These are phyloP conservation scores for Candida broadrunensis DNA, from an alignment of 805 yeast genomes.

Conservation along the genomic window DNA sequence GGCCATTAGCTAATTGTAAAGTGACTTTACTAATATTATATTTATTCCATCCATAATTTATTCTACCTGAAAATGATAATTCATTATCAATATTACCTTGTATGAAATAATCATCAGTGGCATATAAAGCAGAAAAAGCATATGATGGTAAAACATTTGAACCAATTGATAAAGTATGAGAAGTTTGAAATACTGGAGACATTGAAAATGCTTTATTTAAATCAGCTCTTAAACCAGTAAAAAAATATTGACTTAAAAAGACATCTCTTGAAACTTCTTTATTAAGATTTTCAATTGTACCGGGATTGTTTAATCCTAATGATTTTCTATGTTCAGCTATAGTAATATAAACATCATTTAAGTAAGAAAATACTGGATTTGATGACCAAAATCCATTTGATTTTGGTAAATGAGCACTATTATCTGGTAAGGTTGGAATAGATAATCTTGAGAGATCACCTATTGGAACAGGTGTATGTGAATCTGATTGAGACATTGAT, in stretches of 20 bases:
- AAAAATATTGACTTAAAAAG: slow-evolving; percentile 81
- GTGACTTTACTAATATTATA: slow-evolving; percentile 77
- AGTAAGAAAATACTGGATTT: slow-evolving; percentile 77
- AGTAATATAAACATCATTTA: slow-evolving; percentile 70
- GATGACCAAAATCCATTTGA: slow-evolving; percentile 69
- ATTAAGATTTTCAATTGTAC: slow-evolving; percentile 88
- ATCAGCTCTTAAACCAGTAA: slow-evolving; percentile 96
- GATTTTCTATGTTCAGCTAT: slow-evolving; percentile 77
- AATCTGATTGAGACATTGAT: neutral
- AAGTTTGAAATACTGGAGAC: slow-evolving; percentile 94
- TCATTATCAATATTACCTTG: slow-evolving; percentile 94
- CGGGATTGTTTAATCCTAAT: slow-evolving; percentile 85
- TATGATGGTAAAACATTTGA: slow-evolving; percentile 84
- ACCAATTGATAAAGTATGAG: slow-evolving; percentile 90
- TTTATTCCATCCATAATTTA: slow-evolving; percentile 88
- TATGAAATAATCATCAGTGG: slow-evolving; percentile 76
- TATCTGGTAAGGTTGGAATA: slow-evolving; percentile 57
- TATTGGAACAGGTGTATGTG: neutral
- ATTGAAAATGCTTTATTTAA: slow-evolving; percentile 85
- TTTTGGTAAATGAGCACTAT: slow-evolving; percentile 51
- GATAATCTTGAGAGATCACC: slow-evolving; percentile 57
- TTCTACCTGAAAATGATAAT: slow-evolving; percentile 78
- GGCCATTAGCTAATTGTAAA: slow-evolving; percentile 82
- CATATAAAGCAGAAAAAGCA: slow-evolving; percentile 86
- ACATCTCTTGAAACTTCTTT: slow-evolving; percentile 95